Conservation (phyloP, 768 basidiomycete species). For the Sarcodon aspratus region DNA sequence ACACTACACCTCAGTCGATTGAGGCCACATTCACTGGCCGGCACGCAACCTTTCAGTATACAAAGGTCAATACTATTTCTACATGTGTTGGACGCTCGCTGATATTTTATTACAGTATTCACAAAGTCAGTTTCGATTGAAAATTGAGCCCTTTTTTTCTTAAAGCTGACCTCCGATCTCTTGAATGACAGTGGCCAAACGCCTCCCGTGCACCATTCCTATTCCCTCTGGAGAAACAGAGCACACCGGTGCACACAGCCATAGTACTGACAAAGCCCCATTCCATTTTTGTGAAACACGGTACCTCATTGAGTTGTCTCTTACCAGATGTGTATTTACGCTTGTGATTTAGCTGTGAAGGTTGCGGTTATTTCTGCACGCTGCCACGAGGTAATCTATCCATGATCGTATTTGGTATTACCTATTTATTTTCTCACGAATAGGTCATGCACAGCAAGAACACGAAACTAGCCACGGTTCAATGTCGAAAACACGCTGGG, state of each 20-base stretch:
- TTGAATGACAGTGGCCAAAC: slow-evolving; percentile 29
- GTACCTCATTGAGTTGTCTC: slow-evolving; percentile 14
- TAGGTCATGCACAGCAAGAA: slow-evolving; percentile 48
- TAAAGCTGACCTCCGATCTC: no score
- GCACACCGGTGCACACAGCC: slow-evolving; percentile 38
- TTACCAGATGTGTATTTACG: neutral
- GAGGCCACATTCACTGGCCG: slow-evolving; percentile 50
- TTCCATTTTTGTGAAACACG: slow-evolving; percentile 45
- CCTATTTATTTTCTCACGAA: neutral
- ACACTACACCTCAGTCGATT: slow-evolving; percentile 45
- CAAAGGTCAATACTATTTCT: slow-evolving; percentile 30
- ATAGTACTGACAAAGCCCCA: slow-evolving; percentile 29
- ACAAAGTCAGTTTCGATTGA: slow-evolving; percentile 27
- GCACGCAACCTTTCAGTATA: slow-evolving; percentile 53
- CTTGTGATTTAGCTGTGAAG: slow-evolving; percentile 28
- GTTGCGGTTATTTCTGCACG: slow-evolving; percentile 49
- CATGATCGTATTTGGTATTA: no score
- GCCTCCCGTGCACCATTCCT: slow-evolving; percentile 34
- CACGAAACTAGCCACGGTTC: slow-evolving; percentile 57
- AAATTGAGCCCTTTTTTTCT: no score
- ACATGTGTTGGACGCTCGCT: neutral
- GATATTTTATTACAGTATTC: slow-evolving; percentile 28
- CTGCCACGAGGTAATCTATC: slow-evolving; percentile 33
- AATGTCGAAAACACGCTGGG: slow-evolving; percentile 49
- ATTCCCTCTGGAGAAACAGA: slow-evolving; percentile 29